Percentiles rank a stretch among this genome's conserved stretches.
phyloP scores from a whole-genome alignment of 306 rosid genomes.

The Quercus agrifolia region DNA sequence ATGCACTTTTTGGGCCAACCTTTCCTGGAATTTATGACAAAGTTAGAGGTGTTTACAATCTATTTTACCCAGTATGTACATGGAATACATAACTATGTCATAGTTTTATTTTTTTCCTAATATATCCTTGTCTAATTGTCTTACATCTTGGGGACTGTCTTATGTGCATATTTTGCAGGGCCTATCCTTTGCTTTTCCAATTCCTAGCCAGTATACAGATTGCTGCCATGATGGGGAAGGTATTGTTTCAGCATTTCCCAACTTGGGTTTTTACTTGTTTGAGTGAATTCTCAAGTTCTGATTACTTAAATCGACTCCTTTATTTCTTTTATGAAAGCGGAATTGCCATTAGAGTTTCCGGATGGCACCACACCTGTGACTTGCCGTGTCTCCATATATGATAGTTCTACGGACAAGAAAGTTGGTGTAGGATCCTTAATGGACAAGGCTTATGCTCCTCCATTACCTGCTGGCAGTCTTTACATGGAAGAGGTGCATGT shows the following conservation, averaged over 20 bases:
- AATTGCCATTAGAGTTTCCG: conserved; percentile 94
- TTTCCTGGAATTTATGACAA: conserved; percentile 85
- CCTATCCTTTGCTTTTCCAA: conserved; percentile 96
- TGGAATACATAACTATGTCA: conserved; percentile 1
- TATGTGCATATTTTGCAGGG: conserved; percentile 52
- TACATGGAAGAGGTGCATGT: conserved; percentile 99
- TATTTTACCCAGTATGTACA: conserved; percentile 83
- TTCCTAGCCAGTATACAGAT: conserved; percentile 86
- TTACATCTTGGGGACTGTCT: conserved; percentile 8
- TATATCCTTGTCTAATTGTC: neutral
- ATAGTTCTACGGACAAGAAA: conserved; percentile 80
- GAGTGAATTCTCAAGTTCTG: conserved; percentile 17
- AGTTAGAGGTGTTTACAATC: conserved; percentile 87
- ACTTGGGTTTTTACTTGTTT: neutral
- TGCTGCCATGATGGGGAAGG: conserved; percentile 92
- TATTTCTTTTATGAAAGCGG: conserved; percentile 46
- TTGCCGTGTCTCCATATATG: conserved; percentile 90
- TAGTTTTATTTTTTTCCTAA: neutral
- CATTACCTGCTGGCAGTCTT: conserved; percentile 72
- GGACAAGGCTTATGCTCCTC: conserved; percentile 96
- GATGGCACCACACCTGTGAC: conserved; percentile 99
- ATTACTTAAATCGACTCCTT: conserved; percentile 10
- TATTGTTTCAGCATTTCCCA: conserved; percentile 25
- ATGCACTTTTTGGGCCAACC: conserved; percentile 95
- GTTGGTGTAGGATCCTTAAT: conserved; percentile 90